phyloP scores from a whole-genome alignment of 2,329 filamentous ascomycete genomes.

The Talaromyces amestolkiae region DNA sequence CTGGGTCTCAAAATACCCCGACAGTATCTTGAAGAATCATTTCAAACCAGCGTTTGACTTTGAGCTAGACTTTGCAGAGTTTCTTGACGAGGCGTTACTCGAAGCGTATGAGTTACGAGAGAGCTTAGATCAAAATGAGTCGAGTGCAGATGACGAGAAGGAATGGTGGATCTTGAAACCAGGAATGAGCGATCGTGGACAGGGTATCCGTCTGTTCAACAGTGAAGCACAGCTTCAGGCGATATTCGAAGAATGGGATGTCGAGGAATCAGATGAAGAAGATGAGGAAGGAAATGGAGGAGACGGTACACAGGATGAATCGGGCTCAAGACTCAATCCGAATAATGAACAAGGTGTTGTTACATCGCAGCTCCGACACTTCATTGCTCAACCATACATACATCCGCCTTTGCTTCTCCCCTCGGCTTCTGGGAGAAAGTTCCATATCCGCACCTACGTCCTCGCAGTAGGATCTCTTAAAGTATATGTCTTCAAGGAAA shows the following conservation, averaged over 20 bases:
- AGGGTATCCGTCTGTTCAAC: constrained; percentile 86
- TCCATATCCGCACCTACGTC: constrained; percentile 92
- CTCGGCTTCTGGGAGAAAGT: constrained; percentile 69
- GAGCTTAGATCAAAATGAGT: constrained; percentile 69
- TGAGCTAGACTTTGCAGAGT: constrained; percentile 95
- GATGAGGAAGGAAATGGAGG: constrained; percentile 39
- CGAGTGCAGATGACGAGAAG: constrained; percentile 59
- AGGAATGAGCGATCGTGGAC: constrained; percentile 93
- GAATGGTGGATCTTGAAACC: constrained; percentile 99
- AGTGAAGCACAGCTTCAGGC: constrained; percentile 76
- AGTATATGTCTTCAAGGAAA: constrained; percentile 82
- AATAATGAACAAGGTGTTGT: constrained; percentile 59
- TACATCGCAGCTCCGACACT: constrained; percentile 89
- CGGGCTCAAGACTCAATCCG: constrained; percentile 19
- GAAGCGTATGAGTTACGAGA: constrained; percentile 86
- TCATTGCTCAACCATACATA: constrained; percentile 93
- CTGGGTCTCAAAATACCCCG: constrained; percentile 81
- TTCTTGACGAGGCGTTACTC: constrained; percentile 85
- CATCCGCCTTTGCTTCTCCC: constrained; percentile 76
- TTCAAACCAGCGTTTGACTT: constrained; percentile 80
- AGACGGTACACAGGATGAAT: constrained; percentile 29
- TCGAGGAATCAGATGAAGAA: constrained; percentile 55
- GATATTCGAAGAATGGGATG: constrained; percentile 93
- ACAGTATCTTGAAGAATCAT: constrained; percentile 65
- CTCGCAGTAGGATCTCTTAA: constrained; percentile 73